Evolutionary conservation across 768 basidiomycete genomes (phyloP).

Genomic region (Dacryopinax spathularia): DNA sequence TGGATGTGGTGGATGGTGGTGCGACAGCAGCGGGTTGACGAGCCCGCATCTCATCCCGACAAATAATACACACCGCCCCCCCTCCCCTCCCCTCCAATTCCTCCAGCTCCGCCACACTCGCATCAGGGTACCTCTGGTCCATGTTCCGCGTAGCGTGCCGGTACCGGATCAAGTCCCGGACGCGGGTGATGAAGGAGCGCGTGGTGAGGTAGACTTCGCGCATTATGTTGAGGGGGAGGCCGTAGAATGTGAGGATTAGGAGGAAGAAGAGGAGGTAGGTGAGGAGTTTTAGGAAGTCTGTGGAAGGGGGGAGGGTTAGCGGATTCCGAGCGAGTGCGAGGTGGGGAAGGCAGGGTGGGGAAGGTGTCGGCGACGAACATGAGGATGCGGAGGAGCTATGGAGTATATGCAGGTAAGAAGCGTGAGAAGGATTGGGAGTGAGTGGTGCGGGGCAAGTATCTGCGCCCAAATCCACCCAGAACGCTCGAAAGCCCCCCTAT

Average conservation of each 20-base stretch:
- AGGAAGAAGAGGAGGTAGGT: slow-evolving; percentile 90
- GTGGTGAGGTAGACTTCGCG: slow-evolving; percentile 94
- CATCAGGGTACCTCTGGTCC: slow-evolving; percentile 90
- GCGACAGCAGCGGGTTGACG: slow-evolving; percentile 19
- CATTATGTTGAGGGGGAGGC: slow-evolving; percentile 88
- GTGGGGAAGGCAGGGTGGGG: not conserved
- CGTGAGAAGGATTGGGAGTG: not conserved
- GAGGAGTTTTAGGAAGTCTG: slow-evolving; percentile 85
- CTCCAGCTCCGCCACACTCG: slow-evolving; percentile 68
- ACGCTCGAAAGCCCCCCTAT: no score
- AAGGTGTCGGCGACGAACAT: not conserved
- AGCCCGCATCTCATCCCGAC: slow-evolving; percentile 82
- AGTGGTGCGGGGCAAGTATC: no score
- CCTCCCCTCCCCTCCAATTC: slow-evolving; percentile 73
- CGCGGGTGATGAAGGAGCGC: slow-evolving; percentile 75
- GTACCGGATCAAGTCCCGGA: slow-evolving; percentile 81
- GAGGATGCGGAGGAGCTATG: not conserved
- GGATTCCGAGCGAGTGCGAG: not conserved
- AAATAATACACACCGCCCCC: slow-evolving; percentile 94
- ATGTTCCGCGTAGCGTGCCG: slow-evolving; percentile 90
- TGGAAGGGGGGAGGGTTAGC: not conserved
- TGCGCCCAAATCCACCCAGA: no score
- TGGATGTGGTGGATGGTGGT: slow-evolving; percentile 13
- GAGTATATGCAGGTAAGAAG: not conserved
- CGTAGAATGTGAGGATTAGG: slow-evolving; percentile 87